Evolutionary conservation across 2,329 filamentous ascomycete genomes (phyloP).

Genomic region (Kalmusia sp.): DNA sequence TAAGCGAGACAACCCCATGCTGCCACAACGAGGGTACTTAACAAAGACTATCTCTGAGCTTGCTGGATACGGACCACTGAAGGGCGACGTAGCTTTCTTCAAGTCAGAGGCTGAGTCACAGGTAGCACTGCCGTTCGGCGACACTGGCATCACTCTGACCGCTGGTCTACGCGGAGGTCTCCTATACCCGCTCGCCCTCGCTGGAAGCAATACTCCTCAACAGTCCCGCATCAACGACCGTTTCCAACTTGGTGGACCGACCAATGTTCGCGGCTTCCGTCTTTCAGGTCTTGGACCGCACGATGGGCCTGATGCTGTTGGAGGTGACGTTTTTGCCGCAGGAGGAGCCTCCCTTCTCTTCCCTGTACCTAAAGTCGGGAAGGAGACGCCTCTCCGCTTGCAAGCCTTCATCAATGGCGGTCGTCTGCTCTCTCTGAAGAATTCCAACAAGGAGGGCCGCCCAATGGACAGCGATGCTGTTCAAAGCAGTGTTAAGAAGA

Average conservation of each 20-base stretch:
- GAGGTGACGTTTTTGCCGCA: slow-evolving; percentile 90
- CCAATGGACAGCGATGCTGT: slow-evolving; percentile 61
- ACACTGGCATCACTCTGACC: slow-evolving; percentile 82
- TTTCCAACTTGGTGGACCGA: slow-evolving; percentile 92
- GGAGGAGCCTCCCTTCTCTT: slow-evolving; percentile 85
- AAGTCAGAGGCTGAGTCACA: slow-evolving; percentile 89
- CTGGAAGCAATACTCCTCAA: slow-evolving; percentile 60
- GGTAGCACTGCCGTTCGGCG: slow-evolving; percentile 74
- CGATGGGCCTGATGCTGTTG: slow-evolving; percentile 84
- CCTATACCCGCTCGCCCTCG: slow-evolving; percentile 79
- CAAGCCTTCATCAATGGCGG: slow-evolving; percentile 94
- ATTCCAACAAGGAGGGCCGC: slow-evolving; percentile 45
- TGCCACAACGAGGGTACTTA: slow-evolving; percentile 84
- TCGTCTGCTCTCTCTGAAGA: slow-evolving; percentile 77
- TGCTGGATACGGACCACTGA: slow-evolving; percentile 83
- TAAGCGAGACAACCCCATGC: slow-evolving; percentile 80
- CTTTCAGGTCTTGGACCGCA: slow-evolving; percentile 87
- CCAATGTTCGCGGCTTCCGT: slow-evolving; percentile 92
- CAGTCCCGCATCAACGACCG: slow-evolving; percentile 90
- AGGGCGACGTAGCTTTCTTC: slow-evolving; percentile 90
- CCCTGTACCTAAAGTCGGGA: slow-evolving; percentile 81
- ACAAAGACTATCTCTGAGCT: slow-evolving; percentile 79
- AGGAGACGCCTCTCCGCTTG: slow-evolving; percentile 82
- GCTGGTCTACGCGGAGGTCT: slow-evolving; percentile 82
- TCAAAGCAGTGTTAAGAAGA: slow-evolving; percentile 62